Evolutionary conservation across 2,329 filamentous ascomycete genomes (phyloP), one percentile per base, ranked within the genome.

Genomic region (Fusarium staphyleae): DNA sequence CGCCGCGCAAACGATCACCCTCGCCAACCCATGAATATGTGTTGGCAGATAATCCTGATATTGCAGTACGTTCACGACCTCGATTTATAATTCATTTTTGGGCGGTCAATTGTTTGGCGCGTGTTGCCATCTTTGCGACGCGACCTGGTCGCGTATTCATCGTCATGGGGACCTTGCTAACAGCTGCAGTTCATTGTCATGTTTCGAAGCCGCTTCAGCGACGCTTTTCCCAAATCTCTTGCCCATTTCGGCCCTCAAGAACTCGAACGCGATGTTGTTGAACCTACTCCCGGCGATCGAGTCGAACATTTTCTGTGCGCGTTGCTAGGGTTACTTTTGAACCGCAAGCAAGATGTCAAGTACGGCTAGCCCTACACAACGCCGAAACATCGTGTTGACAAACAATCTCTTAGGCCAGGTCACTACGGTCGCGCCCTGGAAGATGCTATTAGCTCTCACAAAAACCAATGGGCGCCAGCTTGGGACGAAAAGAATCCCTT

Each of bases 331-430:
- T 80, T 99, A 66, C 85, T 97, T 48, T 81, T 99, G 69, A 99
- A 99, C 75, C 88, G 95, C 74, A 98, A 99, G 81, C 96, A 99
- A 73, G 93, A 96, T 77, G 90, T 98, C 72, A 96, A 99, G 95
- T 98, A 85, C 75, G 91, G 60, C 59, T n/a, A 34, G 19, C 47
- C 22, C 28, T 28, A 15, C 24, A 9, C 19, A 11, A 22, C n/a
- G 24, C 53, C 10, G 18, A 22, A 41, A 37, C 14, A 46, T 14
- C 14, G 33, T 52, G 46, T 56, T 66, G 36, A 60, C 63, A 58
- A 48, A 62, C 34, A 43, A 55, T 51, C 56, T 16, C 26, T 9
- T 65, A 99, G 95, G 75, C 86, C 90, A 66, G 93, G 91, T 44
- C 95, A 99, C 73, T 96, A 97, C 73, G 88, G 89, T 67, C 88